A percentile compares a stretch with the other conserved stretches of the same genome.
Evolutionary conservation across 1,284 basidiomycete genomes (phyloP).

Genomic region (Irpex sp.): DNA sequence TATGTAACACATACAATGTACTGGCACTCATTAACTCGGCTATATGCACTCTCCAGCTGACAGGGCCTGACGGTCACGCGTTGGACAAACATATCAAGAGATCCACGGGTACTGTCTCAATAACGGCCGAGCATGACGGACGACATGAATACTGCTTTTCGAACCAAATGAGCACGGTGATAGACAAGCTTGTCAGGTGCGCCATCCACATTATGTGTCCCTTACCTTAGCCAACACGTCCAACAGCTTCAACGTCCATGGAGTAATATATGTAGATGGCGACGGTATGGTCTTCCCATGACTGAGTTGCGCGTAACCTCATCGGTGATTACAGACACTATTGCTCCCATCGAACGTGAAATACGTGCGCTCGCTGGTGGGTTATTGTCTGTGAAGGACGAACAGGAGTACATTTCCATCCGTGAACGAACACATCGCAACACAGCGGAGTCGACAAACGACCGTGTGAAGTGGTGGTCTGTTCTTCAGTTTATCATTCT

Average conservation of each 20-base stretch:
- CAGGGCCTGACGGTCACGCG: conserved; percentile 64
- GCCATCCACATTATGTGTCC: conserved; percentile 19
- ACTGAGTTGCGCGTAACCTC: conserved; percentile 7
- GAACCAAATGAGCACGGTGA: conserved; percentile 93
- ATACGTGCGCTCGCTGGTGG: conserved; percentile 85
- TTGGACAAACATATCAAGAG: conserved; percentile 81
- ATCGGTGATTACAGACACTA: conserved; percentile 47
- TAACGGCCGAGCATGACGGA: conserved; percentile 85
- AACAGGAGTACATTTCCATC: conserved; percentile 97
- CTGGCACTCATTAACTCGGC: neutral
- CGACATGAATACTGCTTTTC: conserved; percentile 96
- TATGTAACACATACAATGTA: conserved; percentile 32
- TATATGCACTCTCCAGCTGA: conserved; percentile 45
- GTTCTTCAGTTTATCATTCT: conserved; percentile 86
- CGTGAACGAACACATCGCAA: conserved; percentile 91
- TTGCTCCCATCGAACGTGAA: conserved; percentile 94
- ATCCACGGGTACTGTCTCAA: conserved; percentile 85
- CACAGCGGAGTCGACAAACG: conserved; percentile 92
- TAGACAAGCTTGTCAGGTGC: conserved; percentile 91
- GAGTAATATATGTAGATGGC: conserved; percentile 88
- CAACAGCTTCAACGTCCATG: conserved; percentile 95
- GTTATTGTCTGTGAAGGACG: conserved; percentile 91
- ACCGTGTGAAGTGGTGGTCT: conserved; percentile 99
- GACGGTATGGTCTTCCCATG: conserved; percentile 48
- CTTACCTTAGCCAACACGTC: neutral